phyloP scores from a whole-genome alignment of 1,284 basidiomycete species.

The Peniophora sp. region DNA sequence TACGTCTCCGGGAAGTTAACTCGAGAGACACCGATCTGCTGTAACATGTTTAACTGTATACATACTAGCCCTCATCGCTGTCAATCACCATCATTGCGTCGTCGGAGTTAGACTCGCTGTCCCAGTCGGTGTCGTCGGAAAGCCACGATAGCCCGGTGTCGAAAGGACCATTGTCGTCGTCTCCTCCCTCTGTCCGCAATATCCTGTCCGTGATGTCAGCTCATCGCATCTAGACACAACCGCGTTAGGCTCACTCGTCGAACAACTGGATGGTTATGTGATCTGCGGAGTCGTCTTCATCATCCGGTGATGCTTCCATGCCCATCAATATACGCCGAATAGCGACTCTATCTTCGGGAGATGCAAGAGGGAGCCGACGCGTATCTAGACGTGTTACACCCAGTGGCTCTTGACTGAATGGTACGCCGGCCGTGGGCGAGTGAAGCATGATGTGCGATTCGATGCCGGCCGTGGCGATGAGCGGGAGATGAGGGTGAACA shows the following conservation, averaged over 20 bases:
- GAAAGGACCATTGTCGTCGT: constrained; percentile 8
- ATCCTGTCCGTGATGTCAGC: constrained; percentile 14
- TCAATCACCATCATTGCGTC: background rate
- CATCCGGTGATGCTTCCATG: constrained; percentile 21
- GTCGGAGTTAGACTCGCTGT: background rate
- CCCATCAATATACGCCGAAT: constrained; percentile 23
- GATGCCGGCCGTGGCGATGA: constrained; percentile 62
- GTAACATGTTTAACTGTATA: too few relatives aligned
- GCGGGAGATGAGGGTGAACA: constrained; percentile 63
- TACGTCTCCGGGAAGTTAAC: too few relatives aligned
- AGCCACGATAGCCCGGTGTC: background rate
- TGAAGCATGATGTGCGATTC: constrained; percentile 66
- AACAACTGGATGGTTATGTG: constrained; percentile 28
- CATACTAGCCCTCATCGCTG: background rate
- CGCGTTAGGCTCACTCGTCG: constrained; percentile 27
- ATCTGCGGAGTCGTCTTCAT: constrained; percentile 18
- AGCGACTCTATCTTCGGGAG: constrained; percentile 23
- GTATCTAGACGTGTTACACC: constrained; percentile 35
- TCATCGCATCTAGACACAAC: background rate
- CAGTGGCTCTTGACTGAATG: constrained; percentile 34
- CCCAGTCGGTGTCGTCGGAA: background rate
- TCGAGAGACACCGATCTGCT: constrained; percentile 4
- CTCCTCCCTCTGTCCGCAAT: constrained; percentile 14
- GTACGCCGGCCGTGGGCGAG: constrained; percentile 46
- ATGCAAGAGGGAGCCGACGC: constrained; percentile 32